These are phyloP conservation scores for Yarrowia phangngaensis DNA, from an alignment of 805 yeast species.

Conservation along the genomic window DNA sequence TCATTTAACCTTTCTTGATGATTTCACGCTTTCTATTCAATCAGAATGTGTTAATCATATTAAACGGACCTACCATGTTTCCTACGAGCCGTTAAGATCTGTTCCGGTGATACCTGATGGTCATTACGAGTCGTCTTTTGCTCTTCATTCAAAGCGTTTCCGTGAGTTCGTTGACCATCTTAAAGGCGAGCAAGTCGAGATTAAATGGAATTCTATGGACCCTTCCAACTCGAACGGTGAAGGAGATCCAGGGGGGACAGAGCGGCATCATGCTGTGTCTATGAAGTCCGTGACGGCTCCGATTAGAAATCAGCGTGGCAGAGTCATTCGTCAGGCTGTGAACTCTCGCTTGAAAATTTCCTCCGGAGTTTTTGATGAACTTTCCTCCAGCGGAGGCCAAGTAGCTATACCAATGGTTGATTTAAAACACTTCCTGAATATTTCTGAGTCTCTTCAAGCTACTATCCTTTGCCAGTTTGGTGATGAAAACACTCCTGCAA, in stretches of 20 bases:
- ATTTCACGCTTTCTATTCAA: slow-evolving; percentile 8
- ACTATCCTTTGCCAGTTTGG: slow-evolving; percentile 15
- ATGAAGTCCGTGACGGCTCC: slow-evolving; percentile 18
- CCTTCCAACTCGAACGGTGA: too few species aligned
- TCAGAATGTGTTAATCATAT: slow-evolving; percentile 5
- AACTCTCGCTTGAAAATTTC: slow-evolving; percentile 9
- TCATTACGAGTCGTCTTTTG: neutral
- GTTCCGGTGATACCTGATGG: slow-evolving; percentile 8
- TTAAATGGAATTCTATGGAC: slow-evolving; percentile 10
- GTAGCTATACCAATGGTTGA: slow-evolving; percentile 11
- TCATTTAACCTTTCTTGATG: slow-evolving; percentile 1
- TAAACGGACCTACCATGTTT: slow-evolving; percentile 5
- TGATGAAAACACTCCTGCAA: slow-evolving; percentile 13
- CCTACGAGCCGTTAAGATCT: slow-evolving; percentile 1
- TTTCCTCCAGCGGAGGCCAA: neutral
- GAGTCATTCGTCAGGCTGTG: neutral
- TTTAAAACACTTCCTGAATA: slow-evolving; percentile 4
- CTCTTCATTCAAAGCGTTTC: slow-evolving; percentile 2
- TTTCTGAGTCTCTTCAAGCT: slow-evolving; percentile 1
- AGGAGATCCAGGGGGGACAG: too few species aligned
- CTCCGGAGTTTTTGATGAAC: neutral
- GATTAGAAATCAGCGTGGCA: neutral
- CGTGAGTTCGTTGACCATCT: slow-evolving; percentile 11
- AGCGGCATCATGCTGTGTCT: slow-evolving; percentile 1
- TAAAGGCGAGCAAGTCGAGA: slow-evolving; percentile 16